These are phyloP conservation scores for Marasmius oreades DNA, from an alignment of 1,284 basidiomycete genomes.

Conservation along the genomic window DNA sequence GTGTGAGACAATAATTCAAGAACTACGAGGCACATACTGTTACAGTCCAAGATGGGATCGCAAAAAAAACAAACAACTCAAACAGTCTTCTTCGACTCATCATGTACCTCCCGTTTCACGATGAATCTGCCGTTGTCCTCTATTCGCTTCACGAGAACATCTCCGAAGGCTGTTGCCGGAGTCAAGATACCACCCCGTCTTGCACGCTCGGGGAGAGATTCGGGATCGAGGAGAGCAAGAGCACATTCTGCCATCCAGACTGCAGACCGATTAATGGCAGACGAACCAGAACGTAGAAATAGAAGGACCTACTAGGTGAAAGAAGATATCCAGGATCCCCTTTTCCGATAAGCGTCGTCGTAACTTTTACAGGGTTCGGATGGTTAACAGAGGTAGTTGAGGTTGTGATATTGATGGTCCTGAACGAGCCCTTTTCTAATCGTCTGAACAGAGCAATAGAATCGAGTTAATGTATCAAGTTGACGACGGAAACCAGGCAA, in stretches of 20 bases:
- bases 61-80: background rate
- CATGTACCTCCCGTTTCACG: conserved; percentile 3
- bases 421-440: conserved; percentile 54
- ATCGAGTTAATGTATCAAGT: conserved; percentile 5
- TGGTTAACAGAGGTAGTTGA: conserved; percentile 26
- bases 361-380: conserved; percentile 47
- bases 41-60: background rate
- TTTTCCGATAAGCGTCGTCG: conserved; percentile 54
- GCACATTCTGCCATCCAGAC: conserved; percentile 78
- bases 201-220: conserved; percentile 52
- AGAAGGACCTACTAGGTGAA: conserved; percentile 51
- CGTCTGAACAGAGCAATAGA: conserved; percentile 43
- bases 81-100: background rate
- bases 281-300: background rate
- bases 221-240: conserved; percentile 58
- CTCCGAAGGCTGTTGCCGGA: conserved; percentile 73
- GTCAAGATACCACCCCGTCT: conserved; percentile 75
- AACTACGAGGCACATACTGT: too few relatives aligned
- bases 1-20: too few relatives aligned
- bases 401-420: conserved; percentile 54
- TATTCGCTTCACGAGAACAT: conserved; percentile 65
- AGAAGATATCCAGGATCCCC: conserved; percentile 82
- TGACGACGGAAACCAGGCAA: background rate
- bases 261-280: conserved; percentile 24
- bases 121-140: conserved; percentile 9